Percentiles rank a stretch among this genome's conserved stretches.
Conservation (phyloP, 2,329 filamentous ascomycete genomes). For the Pyrenochaeta sp. region DNA sequence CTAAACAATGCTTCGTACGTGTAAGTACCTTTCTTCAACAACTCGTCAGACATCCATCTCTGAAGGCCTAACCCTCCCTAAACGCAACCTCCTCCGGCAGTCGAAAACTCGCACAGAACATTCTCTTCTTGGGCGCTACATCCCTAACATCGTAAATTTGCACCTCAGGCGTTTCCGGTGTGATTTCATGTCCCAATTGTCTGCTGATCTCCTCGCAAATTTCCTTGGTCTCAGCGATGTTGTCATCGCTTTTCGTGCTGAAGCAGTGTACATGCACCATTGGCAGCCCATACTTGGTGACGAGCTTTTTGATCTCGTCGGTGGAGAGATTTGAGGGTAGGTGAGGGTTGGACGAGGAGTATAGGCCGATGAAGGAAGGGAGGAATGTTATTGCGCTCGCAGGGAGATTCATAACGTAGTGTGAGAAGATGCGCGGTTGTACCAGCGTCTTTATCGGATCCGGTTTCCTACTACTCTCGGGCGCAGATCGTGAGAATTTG, state of each 20-base stretch:
- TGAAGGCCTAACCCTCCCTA: constrained; percentile 43
- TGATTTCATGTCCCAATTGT: constrained; percentile 67
- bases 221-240: constrained; percentile 65
- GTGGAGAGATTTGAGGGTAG: constrained; percentile 23
- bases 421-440: constrained; percentile 80
- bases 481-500: constrained; percentile 36
- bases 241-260: constrained; percentile 79
- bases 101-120: constrained; percentile 95
- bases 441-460: constrained; percentile 49
- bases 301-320: constrained; percentile 39
- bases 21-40: not conserved
- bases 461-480: constrained; percentile 29
- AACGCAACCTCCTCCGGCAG: constrained; percentile 86
- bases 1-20: no score
- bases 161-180: constrained; percentile 64
- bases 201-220: constrained; percentile 73
- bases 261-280: constrained; percentile 97
- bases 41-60: not conserved
- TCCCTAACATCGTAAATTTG: constrained; percentile 75
- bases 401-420: constrained; percentile 98
- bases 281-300: constrained; percentile 69
- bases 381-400: constrained; percentile 89
- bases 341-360: constrained; percentile 50
- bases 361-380: constrained; percentile 78
- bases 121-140: constrained; percentile 91